Conservation (phyloP, 345 rosid genomes). For the Cardamine resedifolia region DNA sequence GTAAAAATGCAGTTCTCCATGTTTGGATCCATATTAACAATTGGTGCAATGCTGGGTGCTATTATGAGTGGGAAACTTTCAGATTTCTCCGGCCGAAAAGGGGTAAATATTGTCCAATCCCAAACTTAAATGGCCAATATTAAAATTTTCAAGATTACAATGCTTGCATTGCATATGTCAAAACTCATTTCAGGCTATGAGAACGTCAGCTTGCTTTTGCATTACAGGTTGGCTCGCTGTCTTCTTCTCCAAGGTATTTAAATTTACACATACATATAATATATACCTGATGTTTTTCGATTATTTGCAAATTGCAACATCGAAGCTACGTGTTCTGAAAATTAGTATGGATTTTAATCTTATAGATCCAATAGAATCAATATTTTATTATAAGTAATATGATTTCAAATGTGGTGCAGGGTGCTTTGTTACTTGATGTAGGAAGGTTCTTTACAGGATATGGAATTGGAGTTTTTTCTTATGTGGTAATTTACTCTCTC, state of each 20-base stretch:
- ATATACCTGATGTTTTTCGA: too few species aligned
- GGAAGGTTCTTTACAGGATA: conserved; percentile 91
- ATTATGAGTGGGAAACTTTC: conserved; percentile 71
- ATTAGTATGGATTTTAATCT: not conserved
- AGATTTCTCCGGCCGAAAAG: conserved; percentile 78
- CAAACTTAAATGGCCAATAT: not conserved
- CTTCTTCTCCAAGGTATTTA: conserved; percentile 57
- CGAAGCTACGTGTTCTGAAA: not conserved
- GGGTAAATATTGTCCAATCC: conserved; percentile 49
- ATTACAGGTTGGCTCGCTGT: conserved; percentile 82
- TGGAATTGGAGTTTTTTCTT: conserved; percentile 89
- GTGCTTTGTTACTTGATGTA: conserved; percentile 56
- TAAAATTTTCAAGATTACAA: not conserved
- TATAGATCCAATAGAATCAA: not conserved
- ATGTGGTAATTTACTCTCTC: conserved; percentile 56
- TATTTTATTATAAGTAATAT: not conserved
- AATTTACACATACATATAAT: not conserved
- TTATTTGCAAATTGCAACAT: not conserved
- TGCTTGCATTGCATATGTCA: not conserved
- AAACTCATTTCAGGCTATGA: conserved; percentile 68
- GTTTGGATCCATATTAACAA: conserved; percentile 93
- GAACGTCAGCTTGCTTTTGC: conserved; percentile 73
- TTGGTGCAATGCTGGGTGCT: conserved; percentile 97
- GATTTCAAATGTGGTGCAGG: conserved; percentile 42
- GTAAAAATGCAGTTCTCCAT: conserved; percentile 64